A percentile compares a stretch with the other conserved stretches of the same genome.
phyloP scores from a whole-genome alignment of 306 rosid genomes.

The Parietaria judaica region DNA sequence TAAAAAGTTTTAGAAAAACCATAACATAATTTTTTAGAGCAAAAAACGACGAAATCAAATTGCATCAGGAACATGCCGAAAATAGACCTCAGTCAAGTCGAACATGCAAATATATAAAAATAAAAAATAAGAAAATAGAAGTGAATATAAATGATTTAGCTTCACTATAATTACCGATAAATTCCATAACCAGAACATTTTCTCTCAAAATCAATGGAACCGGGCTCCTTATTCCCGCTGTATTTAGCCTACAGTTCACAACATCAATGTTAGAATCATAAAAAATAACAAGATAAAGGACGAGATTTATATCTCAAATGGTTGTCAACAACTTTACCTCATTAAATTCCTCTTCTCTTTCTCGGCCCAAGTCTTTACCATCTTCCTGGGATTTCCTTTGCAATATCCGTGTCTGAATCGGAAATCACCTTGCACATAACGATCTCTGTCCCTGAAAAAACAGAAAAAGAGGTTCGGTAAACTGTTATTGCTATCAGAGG shows the following conservation, averaged over 20 bases:
- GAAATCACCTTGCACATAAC: conserved; percentile 89
- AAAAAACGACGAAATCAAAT: neutral
- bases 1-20: too few relatives aligned
- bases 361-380: conserved; percentile 98
- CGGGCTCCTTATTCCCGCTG: conserved; percentile 81
- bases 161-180: conserved; percentile 45
- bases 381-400: conserved; percentile 85
- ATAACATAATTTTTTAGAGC: too few relatives aligned
- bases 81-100: conserved; percentile 2
- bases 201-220: conserved; percentile 45
- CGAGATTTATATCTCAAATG: too few relatives aligned
- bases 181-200: conserved; percentile 89
- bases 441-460: conserved; percentile 80
- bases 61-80: neutral
- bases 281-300: too few relatives aligned
- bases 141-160: neutral
- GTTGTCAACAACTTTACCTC: conserved; percentile 38
- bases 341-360: conserved; percentile 87
- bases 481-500: neutral
- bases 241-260: conserved; percentile 56
- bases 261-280: conserved; percentile 2
- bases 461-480: conserved; percentile 12
- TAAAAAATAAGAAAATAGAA: neutral
- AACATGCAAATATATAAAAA: neutral
- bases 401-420: conserved; percentile 84